Percentiles rank a stretch among this genome's conserved stretches.
phyloP scores from a whole-genome alignment of 768 basidiomycete species.

The Rhodotorula paludigena region DNA sequence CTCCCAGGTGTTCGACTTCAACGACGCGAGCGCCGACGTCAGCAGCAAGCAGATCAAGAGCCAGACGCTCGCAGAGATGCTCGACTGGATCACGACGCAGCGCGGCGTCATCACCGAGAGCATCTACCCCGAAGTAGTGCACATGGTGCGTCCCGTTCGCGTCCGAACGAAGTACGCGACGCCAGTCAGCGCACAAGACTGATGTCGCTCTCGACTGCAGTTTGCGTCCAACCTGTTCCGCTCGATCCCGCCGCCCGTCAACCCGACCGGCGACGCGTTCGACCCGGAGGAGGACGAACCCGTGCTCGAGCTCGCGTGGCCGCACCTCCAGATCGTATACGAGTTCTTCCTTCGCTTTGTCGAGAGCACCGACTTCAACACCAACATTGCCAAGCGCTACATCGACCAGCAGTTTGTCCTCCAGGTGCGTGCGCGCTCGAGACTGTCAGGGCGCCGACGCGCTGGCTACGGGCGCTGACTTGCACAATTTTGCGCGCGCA shows the following conservation, averaged over 20 bases:
- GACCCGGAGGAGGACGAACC: conserved; percentile 99
- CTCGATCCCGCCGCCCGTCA: conserved; percentile 98
- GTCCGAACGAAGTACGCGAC: not conserved
- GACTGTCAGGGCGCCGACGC: too few species aligned
- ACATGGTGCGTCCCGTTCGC: conserved; percentile 65
- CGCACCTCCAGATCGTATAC: conserved; percentile 97
- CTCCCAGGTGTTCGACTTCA: conserved; percentile 96
- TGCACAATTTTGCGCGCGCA: too few species aligned
- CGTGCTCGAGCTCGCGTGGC: conserved; percentile 97
- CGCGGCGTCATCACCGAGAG: conserved; percentile 91
- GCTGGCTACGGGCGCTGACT: too few species aligned
- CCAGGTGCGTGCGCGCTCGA: conserved; percentile 47
- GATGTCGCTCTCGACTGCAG: conserved; percentile 50
- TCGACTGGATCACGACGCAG: conserved; percentile 97
- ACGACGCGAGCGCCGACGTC: conserved; percentile 90
- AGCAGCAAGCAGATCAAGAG: conserved; percentile 98
- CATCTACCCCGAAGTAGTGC: conserved; percentile 97
- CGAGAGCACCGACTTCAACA: conserved; percentile 96
- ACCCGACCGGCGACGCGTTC: conserved; percentile 95
- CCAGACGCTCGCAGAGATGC: conserved; percentile 93
- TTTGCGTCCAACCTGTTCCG: conserved; percentile 98
- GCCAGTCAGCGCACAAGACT: too few species aligned
- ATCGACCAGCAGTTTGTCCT: conserved; percentile 95
- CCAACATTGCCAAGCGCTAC: conserved; percentile 92
- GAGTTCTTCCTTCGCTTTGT: conserved; percentile 99